These are phyloP conservation scores for Suillus subalutaceus DNA, from an alignment of 768 basidiomycete species.

Conservation along the genomic window DNA sequence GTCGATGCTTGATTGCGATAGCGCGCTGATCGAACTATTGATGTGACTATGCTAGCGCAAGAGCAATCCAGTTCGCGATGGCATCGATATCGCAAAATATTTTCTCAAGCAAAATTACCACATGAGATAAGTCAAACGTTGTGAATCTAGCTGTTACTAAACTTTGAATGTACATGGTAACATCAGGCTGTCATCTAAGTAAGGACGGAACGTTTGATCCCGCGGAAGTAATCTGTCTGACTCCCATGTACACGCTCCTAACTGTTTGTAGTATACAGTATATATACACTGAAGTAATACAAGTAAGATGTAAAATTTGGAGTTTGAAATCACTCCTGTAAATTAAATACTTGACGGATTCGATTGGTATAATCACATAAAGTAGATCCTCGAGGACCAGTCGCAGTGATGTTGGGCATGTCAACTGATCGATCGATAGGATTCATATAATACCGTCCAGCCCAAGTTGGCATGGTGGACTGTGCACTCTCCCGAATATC, in stretches of 20 bases:
- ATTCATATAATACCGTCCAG: not conserved
- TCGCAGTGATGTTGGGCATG: not conserved
- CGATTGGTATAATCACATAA: not conserved
- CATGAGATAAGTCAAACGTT: not conserved
- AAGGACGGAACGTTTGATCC: too few species aligned
- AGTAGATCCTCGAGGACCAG: constrained; percentile 1
- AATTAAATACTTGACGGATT: constrained; percentile 1
- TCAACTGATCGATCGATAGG: not conserved
- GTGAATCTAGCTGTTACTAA: not conserved
- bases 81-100: not conserved
- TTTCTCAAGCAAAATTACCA: not conserved
- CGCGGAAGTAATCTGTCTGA: too few species aligned
- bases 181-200: too few species aligned
- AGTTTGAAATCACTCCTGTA: not conserved
- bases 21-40: not conserved
- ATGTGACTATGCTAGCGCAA: not conserved
- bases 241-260: too few species aligned
- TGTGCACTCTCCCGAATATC: constrained; percentile 23
- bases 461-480: not conserved
- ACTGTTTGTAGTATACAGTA: too few species aligned
- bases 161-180: too few species aligned
- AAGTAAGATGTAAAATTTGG: not conserved
- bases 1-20: not conserved
- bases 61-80: not conserved
- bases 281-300: not conserved